These are phyloP conservation scores for Rutstroemia sydowiana DNA, from an alignment of 2,329 filamentous ascomycete genomes.

Conservation along the genomic window DNA sequence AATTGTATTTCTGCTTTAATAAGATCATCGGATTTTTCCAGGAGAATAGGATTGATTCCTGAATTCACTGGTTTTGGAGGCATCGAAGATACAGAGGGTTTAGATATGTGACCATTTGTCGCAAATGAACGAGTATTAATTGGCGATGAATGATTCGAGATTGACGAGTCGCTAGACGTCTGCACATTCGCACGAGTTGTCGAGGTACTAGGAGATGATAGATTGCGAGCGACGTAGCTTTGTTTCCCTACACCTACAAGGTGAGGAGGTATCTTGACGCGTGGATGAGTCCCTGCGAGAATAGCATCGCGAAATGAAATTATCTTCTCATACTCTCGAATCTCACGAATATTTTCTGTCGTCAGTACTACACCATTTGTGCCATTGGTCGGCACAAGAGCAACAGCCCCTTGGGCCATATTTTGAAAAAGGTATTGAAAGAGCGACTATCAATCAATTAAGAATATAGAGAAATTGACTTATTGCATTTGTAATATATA, in stretches of 20 bases:
- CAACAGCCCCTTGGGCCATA: slow-evolving; percentile 34
- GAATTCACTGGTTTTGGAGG: slow-evolving; percentile 42
- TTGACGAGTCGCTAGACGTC: slow-evolving; percentile 19
- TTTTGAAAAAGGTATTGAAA: slow-evolving; percentile 6
- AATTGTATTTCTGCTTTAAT: slow-evolving; percentile 75
- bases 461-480: slow-evolving; percentile 8
- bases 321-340: slow-evolving; percentile 71
- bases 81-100: slow-evolving; percentile 6
- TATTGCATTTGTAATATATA: slow-evolving; percentile 2
- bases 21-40: slow-evolving; percentile 80
- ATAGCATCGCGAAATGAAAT: slow-evolving; percentile 74
- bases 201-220: slow-evolving; percentile 20
- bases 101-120: slow-evolving; percentile 24
- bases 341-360: slow-evolving; percentile 47
- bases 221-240: slow-evolving; percentile 16
- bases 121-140: slow-evolving; percentile 25
- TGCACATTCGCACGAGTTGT: slow-evolving; percentile 19
- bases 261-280: slow-evolving; percentile 47
- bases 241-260: slow-evolving; percentile 29
- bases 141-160: slow-evolving; percentile 19
- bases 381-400: slow-evolving; percentile 25
- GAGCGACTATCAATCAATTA: slow-evolving; percentile 16
- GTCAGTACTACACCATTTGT: slow-evolving; percentile 30
- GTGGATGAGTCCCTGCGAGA: slow-evolving; percentile 66
- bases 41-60: slow-evolving; percentile 73